Percentiles rank a stretch among this genome's conserved stretches.
Conservation (phyloP, 2,329 filamentous ascomycete species). For the Hypoxylon sp. region DNA sequence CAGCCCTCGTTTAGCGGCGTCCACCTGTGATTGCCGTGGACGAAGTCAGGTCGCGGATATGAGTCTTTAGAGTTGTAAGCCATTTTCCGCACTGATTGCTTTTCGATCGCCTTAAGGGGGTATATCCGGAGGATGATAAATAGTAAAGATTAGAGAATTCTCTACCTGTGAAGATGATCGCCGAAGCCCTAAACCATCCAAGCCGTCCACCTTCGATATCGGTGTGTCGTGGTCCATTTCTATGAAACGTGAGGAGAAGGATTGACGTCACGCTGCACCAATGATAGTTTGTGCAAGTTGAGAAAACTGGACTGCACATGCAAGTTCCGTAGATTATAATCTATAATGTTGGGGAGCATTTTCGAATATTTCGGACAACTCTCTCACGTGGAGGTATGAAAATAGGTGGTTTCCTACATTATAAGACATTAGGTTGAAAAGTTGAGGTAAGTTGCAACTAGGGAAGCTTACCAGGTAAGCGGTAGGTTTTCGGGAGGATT, state of each 20-base stretch:
- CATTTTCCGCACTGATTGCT: conserved; percentile 41
- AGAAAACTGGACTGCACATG: conserved; percentile 49
- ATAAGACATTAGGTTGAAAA: conserved; percentile 4
- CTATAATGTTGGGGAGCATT: conserved; percentile 19
- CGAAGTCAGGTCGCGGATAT: conserved; percentile 77
- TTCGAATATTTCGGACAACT: background rate
- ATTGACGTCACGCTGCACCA: conserved; percentile 53
- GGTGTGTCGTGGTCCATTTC: conserved; percentile 44
- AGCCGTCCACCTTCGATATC: conserved; percentile 30
- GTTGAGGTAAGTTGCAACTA: conserved; percentile 1
- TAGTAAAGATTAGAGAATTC: background rate
- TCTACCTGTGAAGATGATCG: conserved; percentile 27
- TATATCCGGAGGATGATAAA: conserved; percentile 12
- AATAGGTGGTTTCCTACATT: conserved; percentile 2
- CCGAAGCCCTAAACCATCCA: conserved; percentile 21
- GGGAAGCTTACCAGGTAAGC: background rate
- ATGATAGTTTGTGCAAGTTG: conserved; percentile 34
- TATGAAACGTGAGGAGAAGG: conserved; percentile 48
- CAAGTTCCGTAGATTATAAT: conserved; percentile 30
- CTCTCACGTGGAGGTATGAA: background rate
- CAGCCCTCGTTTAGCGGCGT: conserved; percentile 73
- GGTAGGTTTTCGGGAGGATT: background rate
- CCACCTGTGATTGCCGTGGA: conserved; percentile 70
- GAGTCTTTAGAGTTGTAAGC: conserved; percentile 52
- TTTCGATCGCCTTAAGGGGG: conserved; percentile 3